Conservation (phyloP, 345 rosid genomes). For the Abelmoschus esculentus region DNA sequence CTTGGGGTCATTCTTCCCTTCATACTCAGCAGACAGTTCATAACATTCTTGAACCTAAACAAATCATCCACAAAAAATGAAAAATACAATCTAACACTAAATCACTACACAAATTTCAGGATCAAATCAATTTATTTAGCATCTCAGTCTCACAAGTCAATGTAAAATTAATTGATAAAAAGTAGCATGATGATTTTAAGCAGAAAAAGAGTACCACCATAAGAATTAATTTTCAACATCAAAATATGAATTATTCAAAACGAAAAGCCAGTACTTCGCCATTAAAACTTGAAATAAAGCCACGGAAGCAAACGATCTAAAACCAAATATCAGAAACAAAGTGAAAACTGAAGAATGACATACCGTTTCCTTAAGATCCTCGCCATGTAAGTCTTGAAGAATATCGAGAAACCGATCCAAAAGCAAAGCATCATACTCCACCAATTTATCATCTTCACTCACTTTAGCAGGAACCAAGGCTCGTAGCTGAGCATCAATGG, state of each 20-base stretch:
- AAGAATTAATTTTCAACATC: background rate
- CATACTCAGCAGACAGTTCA: slow-evolving; percentile 93
- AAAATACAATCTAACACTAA: background rate
- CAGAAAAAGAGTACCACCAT: background rate
- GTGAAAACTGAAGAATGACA: background rate
- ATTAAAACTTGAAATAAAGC: background rate
- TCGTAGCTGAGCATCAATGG: slow-evolving; percentile 92
- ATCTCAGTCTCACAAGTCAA: background rate
- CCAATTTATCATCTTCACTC: slow-evolving; percentile 89
- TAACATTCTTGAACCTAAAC: slow-evolving; percentile 90
- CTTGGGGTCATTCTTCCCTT: slow-evolving; percentile 61
- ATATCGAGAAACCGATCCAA: slow-evolving; percentile 95
- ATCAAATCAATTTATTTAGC: background rate
- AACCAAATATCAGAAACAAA: background rate
- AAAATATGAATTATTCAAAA: background rate
- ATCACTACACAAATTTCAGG: slow-evolving; percentile 1
- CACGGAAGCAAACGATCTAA: background rate
- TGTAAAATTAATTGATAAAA: background rate
- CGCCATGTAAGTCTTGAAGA: slow-evolving; percentile 90
- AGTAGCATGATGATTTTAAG: background rate
- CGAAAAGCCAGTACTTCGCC: background rate
- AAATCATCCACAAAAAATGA: slow-evolving; percentile 8
- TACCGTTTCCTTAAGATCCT: slow-evolving; percentile 92
- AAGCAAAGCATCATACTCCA: slow-evolving; percentile 93
- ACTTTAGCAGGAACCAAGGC: slow-evolving; percentile 74